phyloP scores from a whole-genome alignment of 148 eudicot genomes.

The Persicaria tinctoria region DNA sequence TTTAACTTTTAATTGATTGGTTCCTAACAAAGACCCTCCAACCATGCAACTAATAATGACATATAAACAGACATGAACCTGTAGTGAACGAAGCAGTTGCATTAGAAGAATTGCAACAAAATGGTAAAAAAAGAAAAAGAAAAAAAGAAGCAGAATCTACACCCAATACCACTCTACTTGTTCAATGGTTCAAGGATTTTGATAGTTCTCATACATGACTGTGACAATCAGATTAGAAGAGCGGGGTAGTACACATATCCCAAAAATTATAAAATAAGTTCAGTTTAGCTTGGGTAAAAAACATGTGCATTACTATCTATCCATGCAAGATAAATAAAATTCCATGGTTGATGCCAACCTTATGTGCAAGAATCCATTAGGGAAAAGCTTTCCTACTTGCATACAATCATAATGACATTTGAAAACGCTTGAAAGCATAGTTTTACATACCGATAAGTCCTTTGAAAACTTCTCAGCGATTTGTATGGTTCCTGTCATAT shows the following conservation, averaged over 20 bases:
- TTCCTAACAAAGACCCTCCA: background rate
- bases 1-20: too few relatives aligned
- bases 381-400: background rate
- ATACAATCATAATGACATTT: background rate
- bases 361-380: background rate
- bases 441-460: conserved; percentile 52
- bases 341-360: background rate
- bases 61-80: background rate
- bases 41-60: background rate
- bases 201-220: background rate
- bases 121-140: background rate
- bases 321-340: background rate
- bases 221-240: background rate
- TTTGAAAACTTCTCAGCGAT: conserved; percentile 68
- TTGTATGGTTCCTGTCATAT: conserved; percentile 34
- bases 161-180: too few relatives aligned
- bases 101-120: background rate
- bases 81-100: background rate
- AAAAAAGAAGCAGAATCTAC: too few relatives aligned
- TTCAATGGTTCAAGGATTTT: background rate
- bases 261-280: background rate
- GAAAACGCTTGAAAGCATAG: background rate
- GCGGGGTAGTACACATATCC: background rate
- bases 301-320: background rate
- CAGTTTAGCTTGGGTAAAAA: background rate